Conservation (phyloP, 148 eudicot species). For the Chenopodium album region DNA sequence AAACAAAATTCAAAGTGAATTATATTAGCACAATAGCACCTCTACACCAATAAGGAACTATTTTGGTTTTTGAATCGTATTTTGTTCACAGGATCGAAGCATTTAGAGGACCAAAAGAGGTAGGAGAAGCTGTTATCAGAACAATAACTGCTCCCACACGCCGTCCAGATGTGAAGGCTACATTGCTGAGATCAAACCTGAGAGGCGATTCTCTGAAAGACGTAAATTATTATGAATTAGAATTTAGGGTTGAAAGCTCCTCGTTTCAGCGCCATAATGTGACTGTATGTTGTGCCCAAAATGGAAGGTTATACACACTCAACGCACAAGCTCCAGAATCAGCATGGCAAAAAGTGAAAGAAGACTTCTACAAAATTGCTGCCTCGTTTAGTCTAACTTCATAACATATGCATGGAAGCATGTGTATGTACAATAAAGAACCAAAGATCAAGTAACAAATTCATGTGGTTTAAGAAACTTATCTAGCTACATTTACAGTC, state of each 20-base stretch:
- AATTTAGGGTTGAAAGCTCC: constrained; percentile 72
- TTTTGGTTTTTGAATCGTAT: background rate
- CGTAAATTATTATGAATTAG: constrained; percentile 69
- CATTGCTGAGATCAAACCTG: constrained; percentile 47
- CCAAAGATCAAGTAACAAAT: background rate
- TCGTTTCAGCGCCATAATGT: constrained; percentile 73
- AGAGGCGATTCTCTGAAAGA: constrained; percentile 51
- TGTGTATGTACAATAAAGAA: background rate
- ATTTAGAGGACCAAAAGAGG: constrained; percentile 79
- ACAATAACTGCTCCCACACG: constrained; percentile 51
- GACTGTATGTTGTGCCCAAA: constrained; percentile 70
- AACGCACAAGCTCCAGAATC: constrained; percentile 90
- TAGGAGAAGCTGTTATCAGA: constrained; percentile 65
- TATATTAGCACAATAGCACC: no score
- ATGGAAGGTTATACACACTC: constrained; percentile 70
- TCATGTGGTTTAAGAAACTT: background rate
- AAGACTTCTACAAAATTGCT: constrained; percentile 51
- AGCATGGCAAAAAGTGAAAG: constrained; percentile 56
- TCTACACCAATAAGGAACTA: background rate
- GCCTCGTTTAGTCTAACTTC: constrained; percentile 55
- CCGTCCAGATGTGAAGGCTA: constrained; percentile 55
- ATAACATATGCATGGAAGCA: constrained; percentile 22
- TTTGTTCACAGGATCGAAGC: constrained; percentile 69
- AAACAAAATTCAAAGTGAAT: background rate
- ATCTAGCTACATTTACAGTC: background rate